Base-by-base conservation (phyloP, 305 asterid species). In the Lippia alba region DNA sequence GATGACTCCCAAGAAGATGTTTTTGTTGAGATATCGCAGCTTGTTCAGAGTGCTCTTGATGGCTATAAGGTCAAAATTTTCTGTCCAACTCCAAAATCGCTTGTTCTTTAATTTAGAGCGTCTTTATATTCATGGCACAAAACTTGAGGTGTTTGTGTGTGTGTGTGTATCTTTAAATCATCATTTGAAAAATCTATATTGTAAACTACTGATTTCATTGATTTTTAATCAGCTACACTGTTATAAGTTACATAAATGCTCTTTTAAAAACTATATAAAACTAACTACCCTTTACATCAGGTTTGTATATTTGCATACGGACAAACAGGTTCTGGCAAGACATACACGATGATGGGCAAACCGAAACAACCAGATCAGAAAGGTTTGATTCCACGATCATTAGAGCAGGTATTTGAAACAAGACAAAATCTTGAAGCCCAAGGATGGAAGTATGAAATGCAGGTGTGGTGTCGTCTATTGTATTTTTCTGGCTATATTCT, bases 271-370 rank as follows among this genome's bases (percentile, higher is more conserved):
- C 44, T 33, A 20, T 51, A 56, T 17, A 40, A 66, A 49, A 36
- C 40, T 67, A 20, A 50, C 49, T 72, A 56, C 71, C 20, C 45
- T 69, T 62, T 53, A 17, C 44, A 33, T 72, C 83, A 95, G 99
- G 99, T 95, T 50, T 95, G 98, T 61, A 92, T 92, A 33, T 95
- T 95, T 83, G 99, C 99, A n/a, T 95, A 95, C 54, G 99, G 98
- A 56, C 99, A 95, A 80, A 92, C 99, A 30, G 98, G 99, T 49
- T 95, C 98, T 12, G 99, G 98, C 18, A 95, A 95, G 83, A 95
- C 99, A 0, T 82, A 90, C 67, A 95, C 99, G 48, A 95, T 95
- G 99, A 95, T 95, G 99, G 98, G 99, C 3, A 91, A 81, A 56
- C 90, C 97, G 9, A 88, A 88, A 62, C 67, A 49, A 48, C 69